Percentiles rank a stretch among this genome's conserved stretches.
phyloP scores from a whole-genome alignment of 2,329 filamentous ascomycete genomes.

The Fusarium euwallaceae region DNA sequence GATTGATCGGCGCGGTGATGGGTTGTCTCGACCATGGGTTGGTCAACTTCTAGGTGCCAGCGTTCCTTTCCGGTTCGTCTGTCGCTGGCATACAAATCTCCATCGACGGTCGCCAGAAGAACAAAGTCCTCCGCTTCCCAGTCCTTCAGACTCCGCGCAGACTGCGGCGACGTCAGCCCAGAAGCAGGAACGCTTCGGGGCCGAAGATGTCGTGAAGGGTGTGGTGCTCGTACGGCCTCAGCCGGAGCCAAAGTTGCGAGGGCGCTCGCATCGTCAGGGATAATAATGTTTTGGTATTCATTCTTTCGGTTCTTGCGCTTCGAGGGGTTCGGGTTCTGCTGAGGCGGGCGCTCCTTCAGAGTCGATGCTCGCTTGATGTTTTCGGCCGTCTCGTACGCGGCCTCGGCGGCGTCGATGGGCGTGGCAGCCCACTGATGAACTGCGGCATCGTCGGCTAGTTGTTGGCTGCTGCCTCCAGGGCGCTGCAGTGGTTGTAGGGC shows the following conservation, averaged over 20 bases:
- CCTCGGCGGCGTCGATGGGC: slow-evolving; percentile 47
- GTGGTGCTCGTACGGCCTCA: slow-evolving; percentile 93
- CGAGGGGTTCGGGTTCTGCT: slow-evolving; percentile 41
- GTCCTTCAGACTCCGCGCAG: slow-evolving; percentile 97
- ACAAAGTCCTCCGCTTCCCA: slow-evolving; percentile 99
- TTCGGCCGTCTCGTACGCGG: slow-evolving; percentile 46
- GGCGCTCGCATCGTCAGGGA: slow-evolving; percentile 86
- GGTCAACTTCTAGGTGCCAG: slow-evolving; percentile 87
- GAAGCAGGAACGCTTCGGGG: slow-evolving; percentile 70
- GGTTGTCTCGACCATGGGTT: slow-evolving; percentile 90
- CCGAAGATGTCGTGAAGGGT: slow-evolving; percentile 71
- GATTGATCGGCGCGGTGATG: slow-evolving; percentile 82
- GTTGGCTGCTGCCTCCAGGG: slow-evolving; percentile 45
- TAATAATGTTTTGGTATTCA: slow-evolving; percentile 51
- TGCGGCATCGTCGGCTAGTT: slow-evolving; percentile 46
- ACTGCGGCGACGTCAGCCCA: slow-evolving; percentile 84
- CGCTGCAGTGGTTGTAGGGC: slow-evolving; percentile 35
- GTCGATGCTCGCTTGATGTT: slow-evolving; percentile 44
- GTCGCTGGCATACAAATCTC: slow-evolving; percentile 92
- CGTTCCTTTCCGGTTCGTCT: slow-evolving; percentile 85
- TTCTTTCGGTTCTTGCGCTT: slow-evolving; percentile 50
- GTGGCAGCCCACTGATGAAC: slow-evolving; percentile 50
- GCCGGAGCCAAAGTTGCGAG: slow-evolving; percentile 98
- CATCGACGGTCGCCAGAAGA: slow-evolving; percentile 99
- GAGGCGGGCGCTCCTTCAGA: slow-evolving; percentile 44